phyloP scores from a whole-genome alignment of 208 protist genomes.

The Giardia duodenalis region DNA sequence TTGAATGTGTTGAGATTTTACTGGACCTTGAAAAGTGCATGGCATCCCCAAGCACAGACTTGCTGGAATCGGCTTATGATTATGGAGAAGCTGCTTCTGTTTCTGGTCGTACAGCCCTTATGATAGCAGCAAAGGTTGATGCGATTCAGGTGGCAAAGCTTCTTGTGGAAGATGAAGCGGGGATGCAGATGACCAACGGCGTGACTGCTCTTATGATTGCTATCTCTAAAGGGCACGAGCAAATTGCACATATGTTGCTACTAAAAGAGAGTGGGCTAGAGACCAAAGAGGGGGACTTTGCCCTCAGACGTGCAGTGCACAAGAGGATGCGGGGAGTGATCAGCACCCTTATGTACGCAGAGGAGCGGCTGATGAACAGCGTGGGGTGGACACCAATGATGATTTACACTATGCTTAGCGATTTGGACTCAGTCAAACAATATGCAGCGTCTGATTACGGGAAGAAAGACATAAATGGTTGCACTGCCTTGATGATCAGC shows the following conservation, averaged over 20 bases:
- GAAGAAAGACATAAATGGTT: neutral
- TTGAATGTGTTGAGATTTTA: neutral
- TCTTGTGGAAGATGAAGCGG: neutral
- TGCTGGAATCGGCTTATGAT: too few relatives aligned
- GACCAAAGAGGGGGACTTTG: neutral
- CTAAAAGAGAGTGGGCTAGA: neutral
- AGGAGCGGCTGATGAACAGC: neutral
- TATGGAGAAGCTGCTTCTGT: neutral
- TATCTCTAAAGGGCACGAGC: neutral
- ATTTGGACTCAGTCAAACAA: neutral
- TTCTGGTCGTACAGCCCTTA: neutral
- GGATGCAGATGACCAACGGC: neutral
- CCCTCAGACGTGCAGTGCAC: neutral
- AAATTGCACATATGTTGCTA: neutral
- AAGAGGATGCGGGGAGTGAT: neutral
- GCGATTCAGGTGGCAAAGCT: neutral
- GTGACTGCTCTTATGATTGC: neutral
- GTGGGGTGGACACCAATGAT: neutral
- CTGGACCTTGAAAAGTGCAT: neutral
- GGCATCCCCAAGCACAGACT: neutral
- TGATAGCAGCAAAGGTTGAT: neutral
- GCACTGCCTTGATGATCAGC: neutral
- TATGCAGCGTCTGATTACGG: neutral
- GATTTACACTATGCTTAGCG: neutral
- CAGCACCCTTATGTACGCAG: neutral